Evolutionary conservation across 176 grass and related monocot species (phyloP), one percentile per base, ranked within the genome.

Genomic region (Miscanthus lutarioriparius): DNA sequence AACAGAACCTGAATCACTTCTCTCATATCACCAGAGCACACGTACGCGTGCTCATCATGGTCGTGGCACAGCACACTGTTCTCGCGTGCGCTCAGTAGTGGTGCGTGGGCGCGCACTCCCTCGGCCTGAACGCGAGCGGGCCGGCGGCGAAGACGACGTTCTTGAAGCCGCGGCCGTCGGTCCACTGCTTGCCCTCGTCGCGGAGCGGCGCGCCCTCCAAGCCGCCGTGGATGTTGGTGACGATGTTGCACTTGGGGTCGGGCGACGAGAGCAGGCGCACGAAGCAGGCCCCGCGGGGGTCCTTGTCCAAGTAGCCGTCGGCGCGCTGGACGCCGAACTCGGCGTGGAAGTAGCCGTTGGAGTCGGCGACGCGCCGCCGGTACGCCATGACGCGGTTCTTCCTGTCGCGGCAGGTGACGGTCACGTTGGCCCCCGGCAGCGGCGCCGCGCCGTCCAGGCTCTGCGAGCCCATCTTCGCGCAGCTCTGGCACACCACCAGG

Each of bases 201-300:
- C 70, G 84, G n/a, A 93, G 20, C 22, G 32, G 59, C 53, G 91
- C 80, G 10, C 96, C 96, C 13, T 27, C 14, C 51, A 81, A 51
- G 70, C 96, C 93, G 51, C 56, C 38, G 84, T 88, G 81, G 91
- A 98, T 67, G 84, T 94, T 89, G 51, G 91, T 91, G 80, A 90
- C 10, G 7, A 0, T 16, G 59, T 90, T 81, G 89, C 96, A 98
- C 33, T 65, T 62, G 47, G 35, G 0, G 48, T 94, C 78, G 3
- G 93, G 89, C 19, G 96, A 98, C 10, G 82, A 43, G 20, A 95
- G 87, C 58, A 95, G 88, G 10, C 93, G 89, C 49, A 75, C 93
- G 65, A 75, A 89, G 87, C 96, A 98, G 5, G 96, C 96, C 75
- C 51, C 61, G 13, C 19, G 9, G 1, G 96, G 93, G 36, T 92